These are phyloP conservation scores for Trichoderma sp. DNA, from an alignment of 2,329 filamentous ascomycete genomes.

Conservation along the genomic window DNA sequence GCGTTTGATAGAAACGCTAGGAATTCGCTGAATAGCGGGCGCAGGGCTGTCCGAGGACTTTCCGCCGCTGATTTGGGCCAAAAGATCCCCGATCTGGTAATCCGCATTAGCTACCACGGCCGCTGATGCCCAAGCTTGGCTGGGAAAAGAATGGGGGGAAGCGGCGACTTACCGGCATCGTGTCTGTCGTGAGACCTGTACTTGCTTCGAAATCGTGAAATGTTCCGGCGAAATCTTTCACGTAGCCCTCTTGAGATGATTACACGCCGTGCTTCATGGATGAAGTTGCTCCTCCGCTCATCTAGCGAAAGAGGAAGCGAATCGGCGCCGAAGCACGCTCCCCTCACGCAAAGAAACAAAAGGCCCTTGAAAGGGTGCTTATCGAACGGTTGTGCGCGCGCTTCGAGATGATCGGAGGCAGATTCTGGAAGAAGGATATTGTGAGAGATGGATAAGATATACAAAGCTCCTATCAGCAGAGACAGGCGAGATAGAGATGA, in stretches of 20 bases:
- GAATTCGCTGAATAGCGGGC: slow-evolving; percentile 30
- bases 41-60: slow-evolving; percentile 41
- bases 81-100: slow-evolving; percentile 36
- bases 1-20: slow-evolving; percentile 46
- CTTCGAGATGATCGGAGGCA: background rate
- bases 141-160: background rate
- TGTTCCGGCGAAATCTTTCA: background rate
- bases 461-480: background rate
- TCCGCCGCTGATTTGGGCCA: slow-evolving; percentile 59
- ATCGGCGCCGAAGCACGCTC: slow-evolving; percentile 15
- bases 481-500: background rate
- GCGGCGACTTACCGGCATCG: slow-evolving; percentile 33
- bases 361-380: background rate
- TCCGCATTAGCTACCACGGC: background rate
- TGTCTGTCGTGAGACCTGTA: slow-evolving; percentile 21
- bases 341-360: slow-evolving; percentile 7
- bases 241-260: slow-evolving; percentile 1
- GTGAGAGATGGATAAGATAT: background rate
- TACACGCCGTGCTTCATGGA: slow-evolving; percentile 12
- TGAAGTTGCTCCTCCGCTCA: slow-evolving; percentile 3
- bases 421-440: too few relatives aligned
- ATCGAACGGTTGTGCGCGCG: background rate
- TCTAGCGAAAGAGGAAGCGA: background rate
- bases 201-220: background rate
- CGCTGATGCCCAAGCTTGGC: background rate